Evolutionary conservation across 2,329 filamentous ascomycete species (phyloP), one percentile per base, ranked within the genome.

Genomic region (Penicillium sp.): DNA sequence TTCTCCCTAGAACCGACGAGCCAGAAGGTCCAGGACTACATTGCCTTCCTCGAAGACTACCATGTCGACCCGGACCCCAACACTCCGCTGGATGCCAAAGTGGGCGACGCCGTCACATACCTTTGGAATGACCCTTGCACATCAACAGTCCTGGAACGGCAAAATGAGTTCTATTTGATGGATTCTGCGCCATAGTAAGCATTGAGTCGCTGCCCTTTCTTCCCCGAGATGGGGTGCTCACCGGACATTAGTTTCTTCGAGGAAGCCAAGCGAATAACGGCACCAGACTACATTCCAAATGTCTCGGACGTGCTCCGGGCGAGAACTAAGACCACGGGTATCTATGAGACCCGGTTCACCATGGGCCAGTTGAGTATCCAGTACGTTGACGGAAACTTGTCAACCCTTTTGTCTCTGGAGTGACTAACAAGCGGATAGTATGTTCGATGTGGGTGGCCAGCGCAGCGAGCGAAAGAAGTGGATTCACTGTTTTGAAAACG

Each of bases 401-500:
- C 28, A 27, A 25, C 11, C 19, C 11, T n/a, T 8, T 35, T 34
- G 26, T 40, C 56, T 64, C 39, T 62, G 33, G 27, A 13, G 25
- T 44, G 57, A 36, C n/a, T n/a, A 59, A 43, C 31, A 14, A 14
- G 13, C 18, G 26, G 9, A 41, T 62, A 97, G 91, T 73, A 98
- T 98, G 93, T 98, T 98, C 63, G 93, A 98, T 66, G 93, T 98
- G 4, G 93, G 93, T 48, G 93, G 93, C 16, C 93, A 98, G 70
- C 78, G 93, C 63, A 97, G 91, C 67, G 93, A 98, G 70, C 81
- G 93, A 48, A 98, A 98, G 76, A 98, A 98, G 73, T 98, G 93
- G 93, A 98, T 98, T 63, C 93, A 98, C 71, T 98, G 93, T 73
- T 98, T 98, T 67, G 93, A 98, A 68, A 97, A 97, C 58, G 93